Conservation (phyloP, 2,329 filamentous ascomycete genomes). For the Aulographum hederae region DNA sequence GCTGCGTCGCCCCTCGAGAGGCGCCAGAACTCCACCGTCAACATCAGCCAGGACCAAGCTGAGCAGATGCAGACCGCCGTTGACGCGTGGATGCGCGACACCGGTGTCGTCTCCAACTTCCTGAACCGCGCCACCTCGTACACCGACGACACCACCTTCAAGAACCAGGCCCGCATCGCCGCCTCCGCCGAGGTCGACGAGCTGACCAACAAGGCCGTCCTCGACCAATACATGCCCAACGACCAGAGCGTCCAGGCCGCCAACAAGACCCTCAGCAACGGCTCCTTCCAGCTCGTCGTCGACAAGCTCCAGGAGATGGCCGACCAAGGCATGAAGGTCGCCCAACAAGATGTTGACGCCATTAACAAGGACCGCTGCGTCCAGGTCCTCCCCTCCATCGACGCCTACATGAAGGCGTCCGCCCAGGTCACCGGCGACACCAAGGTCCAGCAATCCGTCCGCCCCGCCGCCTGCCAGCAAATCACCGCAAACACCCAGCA, state of each 20-base stretch:
- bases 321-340: slow-evolving; percentile 10
- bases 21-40: not conserved
- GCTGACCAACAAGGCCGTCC: slow-evolving; percentile 18
- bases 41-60: slow-evolving; percentile 4
- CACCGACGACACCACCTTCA: slow-evolving; percentile 16
- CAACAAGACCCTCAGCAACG: slow-evolving; percentile 18
- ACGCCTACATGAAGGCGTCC: slow-evolving; percentile 6
- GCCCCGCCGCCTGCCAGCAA: slow-evolving; percentile 5
- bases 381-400: slow-evolving; percentile 5
- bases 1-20: not conserved
- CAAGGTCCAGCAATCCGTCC: slow-evolving; percentile 4
- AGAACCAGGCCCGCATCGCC: slow-evolving; percentile 17
- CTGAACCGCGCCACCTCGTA: slow-evolving; percentile 15
- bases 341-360: slow-evolving; percentile 2
- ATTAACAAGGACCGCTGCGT: slow-evolving; percentile 6
- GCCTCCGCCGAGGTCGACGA: slow-evolving; percentile 20
- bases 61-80: slow-evolving; percentile 10
- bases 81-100: slow-evolving; percentile 18
- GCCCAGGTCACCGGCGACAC: slow-evolving; percentile 3
- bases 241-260: slow-evolving; percentile 13
- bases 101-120: slow-evolving; percentile 20
- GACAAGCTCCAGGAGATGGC: slow-evolving; percentile 19
- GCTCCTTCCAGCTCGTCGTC: slow-evolving; percentile 20
- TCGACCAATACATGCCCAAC: slow-evolving; percentile 5
- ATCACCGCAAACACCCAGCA: too few species aligned